Base-by-base conservation (phyloP, 805 yeast genomes). In the Metschnikowia gruessii region DNA sequence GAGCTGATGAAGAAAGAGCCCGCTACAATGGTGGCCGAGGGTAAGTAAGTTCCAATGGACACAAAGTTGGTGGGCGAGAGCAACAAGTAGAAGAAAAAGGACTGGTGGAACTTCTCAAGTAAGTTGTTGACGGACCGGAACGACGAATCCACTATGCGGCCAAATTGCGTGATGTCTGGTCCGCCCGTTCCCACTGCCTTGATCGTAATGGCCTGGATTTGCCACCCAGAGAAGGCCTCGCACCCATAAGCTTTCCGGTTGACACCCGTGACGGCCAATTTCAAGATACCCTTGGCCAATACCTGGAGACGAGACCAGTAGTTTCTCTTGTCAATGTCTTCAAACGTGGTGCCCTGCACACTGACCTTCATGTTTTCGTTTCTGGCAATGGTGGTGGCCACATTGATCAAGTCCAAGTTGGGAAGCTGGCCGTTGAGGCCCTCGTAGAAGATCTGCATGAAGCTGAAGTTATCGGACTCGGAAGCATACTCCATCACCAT, bases 361-460 rank as follows among this genome's bases (percentile, higher is more conserved):
- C 87, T 75, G 4, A 84, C 78, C 37, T 75, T 76, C 55, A 91
- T 74, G 11, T 84, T 84, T 66, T 91, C 97, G 58, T 87, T 89
- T 50, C 81, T 80, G 4, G 85, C 75, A 29, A 89, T 76, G 38
- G 77, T 70, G n/a, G 82, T 82, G 3, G 87, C 95, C 22, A 90
- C 79, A 61, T 94, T 94, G 39, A 94, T 69, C 46, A 94, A 68
- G 67, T 94, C 99, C 57, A 94, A 74, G 62, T 94, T 94, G 13
- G 99, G 99, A 53, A 91, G 74, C 65, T 90, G 97, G 17, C 99
- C 99, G 60, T 94, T 94, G 48, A 91, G 72, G 0, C 99, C 99
- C 50, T 86, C 89, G 62, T 88, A 92, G 40, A 70, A 73, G 37
- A 94, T 63, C 62, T 91, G 96, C 28, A 87, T 65, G 57, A 77